A percentile compares a stretch with the other conserved stretches of the same genome.
These are phyloP conservation scores for Globisporangium nagaii DNA, from an alignment of 352 stramenopile genomes.

Conservation along the genomic window DNA sequence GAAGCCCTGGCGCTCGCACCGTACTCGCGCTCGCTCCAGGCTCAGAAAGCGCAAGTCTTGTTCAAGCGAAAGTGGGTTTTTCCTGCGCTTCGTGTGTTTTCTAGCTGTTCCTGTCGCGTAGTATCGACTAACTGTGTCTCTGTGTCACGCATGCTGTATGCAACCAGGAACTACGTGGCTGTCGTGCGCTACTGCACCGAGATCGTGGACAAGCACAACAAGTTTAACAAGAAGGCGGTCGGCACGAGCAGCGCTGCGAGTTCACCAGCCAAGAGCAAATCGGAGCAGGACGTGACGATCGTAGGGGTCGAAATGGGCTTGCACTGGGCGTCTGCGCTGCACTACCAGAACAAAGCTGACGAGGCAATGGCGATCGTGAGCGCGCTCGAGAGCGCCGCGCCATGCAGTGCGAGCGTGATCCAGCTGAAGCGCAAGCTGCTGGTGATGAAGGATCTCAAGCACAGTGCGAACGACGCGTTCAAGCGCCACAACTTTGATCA, in stretches of 20 bases:
- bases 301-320: slow-evolving; percentile 64
- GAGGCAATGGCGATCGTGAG: slow-evolving; percentile 48
- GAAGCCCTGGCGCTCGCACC: slow-evolving; percentile 47
- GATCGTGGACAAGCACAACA: slow-evolving; percentile 49
- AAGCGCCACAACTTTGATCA: slow-evolving; percentile 44
- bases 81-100: not conserved
- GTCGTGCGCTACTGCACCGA: slow-evolving; percentile 44
- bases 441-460: slow-evolving; percentile 65
- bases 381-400: slow-evolving; percentile 54
- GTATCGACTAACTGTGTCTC: slow-evolving; percentile 1
- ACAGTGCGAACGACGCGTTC: slow-evolving; percentile 64
- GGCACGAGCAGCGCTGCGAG: not conserved
- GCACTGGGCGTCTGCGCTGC: slow-evolving; percentile 47
- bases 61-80: slow-evolving; percentile 60
- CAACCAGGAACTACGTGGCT: slow-evolving; percentile 42
- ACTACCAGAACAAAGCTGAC: slow-evolving; percentile 68
- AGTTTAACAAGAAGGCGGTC: slow-evolving; percentile 4
- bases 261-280: not conserved
- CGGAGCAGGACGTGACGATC: slow-evolving; percentile 34
- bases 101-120: not conserved
- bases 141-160: not conserved
- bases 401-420: slow-evolving; percentile 68
- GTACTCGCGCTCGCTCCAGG: slow-evolving; percentile 44
- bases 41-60: slow-evolving; percentile 57
- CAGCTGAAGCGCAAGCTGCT: slow-evolving; percentile 58